Conservation (phyloP, 768 basidiomycete genomes). For the Rhizopogon rudus region DNA sequence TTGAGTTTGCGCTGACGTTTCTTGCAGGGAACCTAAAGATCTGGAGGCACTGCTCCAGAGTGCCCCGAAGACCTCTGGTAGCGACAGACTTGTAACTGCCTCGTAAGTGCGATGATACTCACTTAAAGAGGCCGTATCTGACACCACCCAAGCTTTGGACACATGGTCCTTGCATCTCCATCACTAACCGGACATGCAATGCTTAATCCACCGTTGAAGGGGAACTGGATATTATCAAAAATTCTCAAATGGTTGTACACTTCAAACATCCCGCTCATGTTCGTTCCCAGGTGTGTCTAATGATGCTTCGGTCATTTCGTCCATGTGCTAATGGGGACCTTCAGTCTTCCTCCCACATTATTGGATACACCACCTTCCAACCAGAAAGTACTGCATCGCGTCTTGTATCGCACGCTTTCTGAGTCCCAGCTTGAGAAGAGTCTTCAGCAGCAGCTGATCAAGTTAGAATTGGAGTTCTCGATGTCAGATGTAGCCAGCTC, state of each 20-base stretch:
- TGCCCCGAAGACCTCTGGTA: neutral
- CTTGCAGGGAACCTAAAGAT: neutral
- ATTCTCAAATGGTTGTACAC: slow-evolving; percentile 42
- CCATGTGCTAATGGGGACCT: neutral
- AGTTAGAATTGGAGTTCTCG: slow-evolving; percentile 35
- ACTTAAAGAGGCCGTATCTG: neutral
- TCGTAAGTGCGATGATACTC: slow-evolving; percentile 29
- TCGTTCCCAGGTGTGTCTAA: slow-evolving; percentile 45
- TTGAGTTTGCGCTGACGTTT: neutral
- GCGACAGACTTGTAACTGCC: slow-evolving; percentile 28
- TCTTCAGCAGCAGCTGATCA: slow-evolving; percentile 23
- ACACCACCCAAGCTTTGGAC: slow-evolving; percentile 44
- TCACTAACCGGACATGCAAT: slow-evolving; percentile 25
- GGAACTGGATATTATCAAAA: slow-evolving; percentile 33
- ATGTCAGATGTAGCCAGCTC: neutral
- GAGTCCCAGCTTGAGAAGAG: slow-evolving; percentile 3
- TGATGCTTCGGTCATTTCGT: neutral
- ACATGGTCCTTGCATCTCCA: slow-evolving; percentile 45
- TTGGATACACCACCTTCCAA: slow-evolving; percentile 24
- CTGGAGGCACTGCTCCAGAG: neutral
- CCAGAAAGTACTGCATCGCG: slow-evolving; percentile 38
- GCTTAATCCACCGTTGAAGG: slow-evolving; percentile 40
- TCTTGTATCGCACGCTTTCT: slow-evolving; percentile 41
- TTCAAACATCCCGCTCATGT: slow-evolving; percentile 30
- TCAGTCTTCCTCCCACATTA: slow-evolving; percentile 36